A percentile compares a stretch with the other conserved stretches of the same genome.
Evolutionary conservation across 192 early-diverging fungal genomes (phyloP).

Genomic region (Pilaira anomala): DNA sequence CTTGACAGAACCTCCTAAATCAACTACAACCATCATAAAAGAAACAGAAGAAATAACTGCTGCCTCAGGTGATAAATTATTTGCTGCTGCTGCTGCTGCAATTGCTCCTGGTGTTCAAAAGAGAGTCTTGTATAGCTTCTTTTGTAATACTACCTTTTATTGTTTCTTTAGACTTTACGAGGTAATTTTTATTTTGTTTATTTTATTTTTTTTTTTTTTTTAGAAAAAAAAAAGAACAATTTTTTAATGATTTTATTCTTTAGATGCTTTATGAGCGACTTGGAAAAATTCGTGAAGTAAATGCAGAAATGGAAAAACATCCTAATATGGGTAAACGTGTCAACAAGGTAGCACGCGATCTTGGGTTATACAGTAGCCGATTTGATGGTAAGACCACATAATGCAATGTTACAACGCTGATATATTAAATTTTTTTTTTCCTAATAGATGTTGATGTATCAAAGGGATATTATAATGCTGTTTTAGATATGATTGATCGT

Average conservation of each 20-base stretch:
- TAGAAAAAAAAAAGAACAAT: not conserved
- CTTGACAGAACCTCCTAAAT: no score
- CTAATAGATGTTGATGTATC: conserved; percentile 56
- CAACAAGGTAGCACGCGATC: conserved; percentile 57
- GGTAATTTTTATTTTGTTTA: conserved; percentile 37
- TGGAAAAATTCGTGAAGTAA: conserved; percentile 72
- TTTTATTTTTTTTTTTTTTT: no score
- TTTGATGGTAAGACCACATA: conserved; percentile 50
- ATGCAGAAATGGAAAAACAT: conserved; percentile 51
- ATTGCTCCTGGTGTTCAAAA: conserved; percentile 30
- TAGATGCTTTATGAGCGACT: conserved; percentile 87
- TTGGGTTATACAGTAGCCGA: conserved; percentile 49
- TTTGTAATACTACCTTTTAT: conserved; percentile 84
- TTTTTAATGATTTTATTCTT: not conserved
- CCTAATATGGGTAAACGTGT: conserved; percentile 50
- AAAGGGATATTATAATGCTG: conserved; percentile 68
- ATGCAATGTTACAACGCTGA: not conserved
- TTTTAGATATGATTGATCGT: conserved; percentile 71
- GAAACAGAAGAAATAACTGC: not conserved
- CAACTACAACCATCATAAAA: no score
- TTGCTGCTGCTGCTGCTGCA: conserved; percentile 36
- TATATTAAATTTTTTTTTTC: not conserved
- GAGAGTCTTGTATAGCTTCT: conserved; percentile 62
- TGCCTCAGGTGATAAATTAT: conserved; percentile 13
- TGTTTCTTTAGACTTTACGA: conserved; percentile 85